Evolutionary conservation across 2,329 filamentous ascomycete species (phyloP).

Genomic region (Trichoderma asperellum): DNA sequence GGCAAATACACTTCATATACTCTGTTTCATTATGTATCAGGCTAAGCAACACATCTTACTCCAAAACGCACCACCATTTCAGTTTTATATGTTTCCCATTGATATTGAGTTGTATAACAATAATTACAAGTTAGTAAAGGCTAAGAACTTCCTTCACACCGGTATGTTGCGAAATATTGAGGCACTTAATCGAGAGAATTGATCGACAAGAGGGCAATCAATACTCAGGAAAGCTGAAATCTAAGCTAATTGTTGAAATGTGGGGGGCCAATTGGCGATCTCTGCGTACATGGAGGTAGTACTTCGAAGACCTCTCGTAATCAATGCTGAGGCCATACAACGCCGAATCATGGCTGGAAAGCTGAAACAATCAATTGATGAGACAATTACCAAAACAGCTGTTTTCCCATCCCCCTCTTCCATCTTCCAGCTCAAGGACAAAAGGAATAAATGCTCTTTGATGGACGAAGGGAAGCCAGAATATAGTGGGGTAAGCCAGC

Average conservation of each 20-base stretch:
- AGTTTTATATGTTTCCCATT: background rate
- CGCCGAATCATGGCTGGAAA: background rate
- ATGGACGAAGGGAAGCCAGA: conserved; percentile 7
- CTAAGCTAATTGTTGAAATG: background rate
- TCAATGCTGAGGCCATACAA: background rate
- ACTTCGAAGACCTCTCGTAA: no score
- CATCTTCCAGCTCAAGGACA: background rate
- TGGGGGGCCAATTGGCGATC: background rate
- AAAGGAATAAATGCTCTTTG: background rate
- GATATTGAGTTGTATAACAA: background rate
- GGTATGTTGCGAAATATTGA: background rate
- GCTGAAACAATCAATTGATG: background rate
- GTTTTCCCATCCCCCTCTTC: background rate
- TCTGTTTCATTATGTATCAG: background rate
- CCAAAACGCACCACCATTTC: background rate
- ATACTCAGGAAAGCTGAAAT: background rate
- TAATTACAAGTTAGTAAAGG: no score
- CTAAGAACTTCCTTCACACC: no score
- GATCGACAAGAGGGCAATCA: background rate
- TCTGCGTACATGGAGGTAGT: background rate
- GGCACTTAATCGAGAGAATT: background rate
- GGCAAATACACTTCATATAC: background rate
- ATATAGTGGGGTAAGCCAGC: conserved; percentile 10
- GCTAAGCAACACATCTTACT: background rate
- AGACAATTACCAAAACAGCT: background rate